phyloP scores from a whole-genome alignment of 495 filamentous ascomycete genomes.

The Achaetomiella virescens region DNA sequence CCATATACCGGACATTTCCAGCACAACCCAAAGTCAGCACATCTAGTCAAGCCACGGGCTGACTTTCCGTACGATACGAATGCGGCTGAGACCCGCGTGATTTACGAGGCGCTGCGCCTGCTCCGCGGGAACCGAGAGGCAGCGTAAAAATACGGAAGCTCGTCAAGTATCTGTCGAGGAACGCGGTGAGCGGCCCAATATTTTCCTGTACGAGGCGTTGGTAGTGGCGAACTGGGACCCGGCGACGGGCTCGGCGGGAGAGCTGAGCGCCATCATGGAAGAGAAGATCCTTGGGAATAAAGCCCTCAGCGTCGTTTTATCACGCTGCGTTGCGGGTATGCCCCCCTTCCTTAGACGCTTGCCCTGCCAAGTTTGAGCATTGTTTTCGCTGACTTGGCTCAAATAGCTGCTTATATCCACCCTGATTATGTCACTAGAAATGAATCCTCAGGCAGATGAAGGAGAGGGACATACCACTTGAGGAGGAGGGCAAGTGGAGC shows the following conservation, averaged over 20 bases:
- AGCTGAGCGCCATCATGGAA: slow-evolving; percentile 52
- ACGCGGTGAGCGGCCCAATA: slow-evolving; percentile 56
- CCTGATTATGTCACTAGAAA: slow-evolving; percentile 74
- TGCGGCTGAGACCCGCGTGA: slow-evolving; percentile 21
- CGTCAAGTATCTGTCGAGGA: slow-evolving; percentile 50
- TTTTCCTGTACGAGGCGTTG: slow-evolving; percentile 64
- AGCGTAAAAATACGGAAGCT: slow-evolving; percentile 28
- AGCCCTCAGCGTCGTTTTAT: slow-evolving; percentile 57
- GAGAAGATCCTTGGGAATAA: slow-evolving; percentile 57
- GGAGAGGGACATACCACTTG: slow-evolving; percentile 62
- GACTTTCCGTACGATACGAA: neutral
- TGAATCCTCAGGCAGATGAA: slow-evolving; percentile 66
- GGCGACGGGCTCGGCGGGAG: slow-evolving; percentile 55
- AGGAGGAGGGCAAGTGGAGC: slow-evolving; percentile 56
- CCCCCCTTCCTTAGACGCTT: neutral
- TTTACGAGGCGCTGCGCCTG: slow-evolving; percentile 45
- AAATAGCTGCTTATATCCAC: slow-evolving; percentile 65
- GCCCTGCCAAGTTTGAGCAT: neutral
- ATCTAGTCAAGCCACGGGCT: neutral
- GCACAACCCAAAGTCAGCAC: neutral
- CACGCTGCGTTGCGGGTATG: slow-evolving; percentile 66
- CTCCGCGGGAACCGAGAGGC: slow-evolving; percentile 21
- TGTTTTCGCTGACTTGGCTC: neutral
- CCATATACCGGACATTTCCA: neutral
- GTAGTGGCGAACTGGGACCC: slow-evolving; percentile 64